These are phyloP conservation scores for Aechmea fasciata DNA, from an alignment of 176 grass and related monocot species.

Conservation along the genomic window DNA sequence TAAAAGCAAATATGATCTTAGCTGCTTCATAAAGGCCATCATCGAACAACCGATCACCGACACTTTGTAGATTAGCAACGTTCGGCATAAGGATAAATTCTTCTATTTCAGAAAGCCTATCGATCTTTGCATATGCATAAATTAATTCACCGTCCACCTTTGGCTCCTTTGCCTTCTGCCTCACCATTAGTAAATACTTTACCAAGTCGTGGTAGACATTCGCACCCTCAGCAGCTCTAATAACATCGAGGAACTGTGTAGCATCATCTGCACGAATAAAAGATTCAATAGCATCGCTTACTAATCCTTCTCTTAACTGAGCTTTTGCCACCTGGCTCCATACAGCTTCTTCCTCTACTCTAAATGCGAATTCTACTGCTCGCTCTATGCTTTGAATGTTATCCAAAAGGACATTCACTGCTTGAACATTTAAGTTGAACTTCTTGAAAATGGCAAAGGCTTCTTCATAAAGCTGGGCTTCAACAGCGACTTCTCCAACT, in stretches of 20 bases:
- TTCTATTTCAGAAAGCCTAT: constrained; percentile 78
- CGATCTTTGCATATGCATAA: constrained; percentile 94
- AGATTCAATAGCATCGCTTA: constrained; percentile 93
- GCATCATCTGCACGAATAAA: constrained; percentile 93
- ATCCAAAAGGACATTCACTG: constrained; percentile 89
- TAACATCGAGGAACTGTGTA: constrained; percentile 85
- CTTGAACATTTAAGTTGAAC: constrained; percentile 93
- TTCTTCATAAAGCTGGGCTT: constrained; percentile 85
- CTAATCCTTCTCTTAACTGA: constrained; percentile 80
- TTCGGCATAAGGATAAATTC: constrained; percentile 97
- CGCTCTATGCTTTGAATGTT: constrained; percentile 85
- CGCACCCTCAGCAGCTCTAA: constrained; percentile 63
- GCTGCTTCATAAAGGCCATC: constrained; percentile 94
- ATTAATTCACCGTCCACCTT: constrained; percentile 85
- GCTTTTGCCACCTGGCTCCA: constrained; percentile 97
- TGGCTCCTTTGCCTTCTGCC: constrained; percentile 69
- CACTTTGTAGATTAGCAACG: constrained; percentile 92
- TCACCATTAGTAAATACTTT: constrained; percentile 79
- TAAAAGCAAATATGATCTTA: constrained; percentile 95
- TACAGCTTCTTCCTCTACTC: constrained; percentile 92
- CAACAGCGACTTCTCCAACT: constrained; percentile 89
- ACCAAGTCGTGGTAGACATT: constrained; percentile 78
- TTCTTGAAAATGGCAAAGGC: constrained; percentile 98
- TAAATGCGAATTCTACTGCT: constrained; percentile 87
- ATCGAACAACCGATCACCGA: constrained; percentile 83